phyloP scores from a whole-genome alignment of 129 eudicot genomes.

The Flaveria trinervia region DNA sequence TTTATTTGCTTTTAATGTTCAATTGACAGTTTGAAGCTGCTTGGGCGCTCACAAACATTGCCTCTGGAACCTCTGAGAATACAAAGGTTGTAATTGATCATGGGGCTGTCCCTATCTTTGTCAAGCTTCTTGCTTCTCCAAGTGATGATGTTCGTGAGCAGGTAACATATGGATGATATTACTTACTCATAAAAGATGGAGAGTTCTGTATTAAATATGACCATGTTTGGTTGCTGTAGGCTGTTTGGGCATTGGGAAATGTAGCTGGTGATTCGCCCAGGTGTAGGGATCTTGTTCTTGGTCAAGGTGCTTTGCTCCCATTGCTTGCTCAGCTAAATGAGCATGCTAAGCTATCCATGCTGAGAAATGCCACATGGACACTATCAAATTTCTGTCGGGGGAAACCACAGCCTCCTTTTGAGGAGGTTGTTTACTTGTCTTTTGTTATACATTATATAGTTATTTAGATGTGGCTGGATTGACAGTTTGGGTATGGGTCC shows the following conservation, averaged over 20 bases:
- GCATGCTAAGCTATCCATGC: slow-evolving; percentile 85
- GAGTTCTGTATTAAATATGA: neutral
- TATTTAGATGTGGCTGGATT: neutral
- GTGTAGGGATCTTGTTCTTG: slow-evolving; percentile 87
- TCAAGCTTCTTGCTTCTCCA: slow-evolving; percentile 77
- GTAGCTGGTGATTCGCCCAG: slow-evolving; percentile 92
- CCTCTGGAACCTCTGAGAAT: slow-evolving; percentile 88
- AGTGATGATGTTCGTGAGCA: slow-evolving; percentile 94
- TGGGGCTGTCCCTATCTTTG: slow-evolving; percentile 87
- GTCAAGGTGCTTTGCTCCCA: slow-evolving; percentile 77
- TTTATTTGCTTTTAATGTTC: neutral
- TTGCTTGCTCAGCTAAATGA: slow-evolving; percentile 71
- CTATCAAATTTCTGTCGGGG: slow-evolving; percentile 89
- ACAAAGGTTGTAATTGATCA: slow-evolving; percentile 83
- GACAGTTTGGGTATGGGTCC: neutral
- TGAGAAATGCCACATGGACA: slow-evolving; percentile 93
- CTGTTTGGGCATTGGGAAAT: slow-evolving; percentile 94
- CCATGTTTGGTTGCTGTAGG: slow-evolving; percentile 37
- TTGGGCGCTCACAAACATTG: slow-evolving; percentile 91
- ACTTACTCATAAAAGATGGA: neutral
- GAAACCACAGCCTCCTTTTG: slow-evolving; percentile 87
- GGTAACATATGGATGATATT: slow-evolving; percentile 38
- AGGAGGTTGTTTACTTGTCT: slow-evolving; percentile 53
- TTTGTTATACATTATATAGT: neutral
- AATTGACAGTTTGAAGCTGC: slow-evolving; percentile 85